Evolutionary conservation across 805 yeast genomes (phyloP), one percentile per base, ranked within the genome.

Genomic region (Wickerhamiella kurtzmanii): DNA sequence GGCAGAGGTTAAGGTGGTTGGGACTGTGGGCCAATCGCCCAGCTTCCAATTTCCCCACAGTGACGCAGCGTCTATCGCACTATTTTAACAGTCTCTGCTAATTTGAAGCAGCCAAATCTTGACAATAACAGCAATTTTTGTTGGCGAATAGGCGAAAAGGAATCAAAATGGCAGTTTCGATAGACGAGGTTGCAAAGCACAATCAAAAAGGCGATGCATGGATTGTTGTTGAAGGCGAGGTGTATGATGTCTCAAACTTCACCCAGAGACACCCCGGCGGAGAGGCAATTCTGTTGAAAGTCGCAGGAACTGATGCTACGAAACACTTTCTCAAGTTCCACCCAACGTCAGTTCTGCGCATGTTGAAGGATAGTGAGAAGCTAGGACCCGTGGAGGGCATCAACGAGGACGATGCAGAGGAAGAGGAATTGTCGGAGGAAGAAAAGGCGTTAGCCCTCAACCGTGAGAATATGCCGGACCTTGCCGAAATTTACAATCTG

Each of bases 321-420:
- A 79, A 80, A 56, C 77, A 84, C 8, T 89, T 86, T 60, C 84
- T 81, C 49, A 95, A 95, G 17, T 72, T 89, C 50, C 98, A 89
- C 63, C 92, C 97, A 0, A 75, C 80, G n/a, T 95, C 87, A 56
- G 82, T 85, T 4, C 70, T 89, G 46, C 78, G 75, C 36, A 76
- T 70, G 59, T 66, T 82, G 35, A 74, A 78, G 16, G 61, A 60
- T 22, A 76, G 76, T 22, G 79, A 79, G 58, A 78, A 77, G 55
- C 63, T 84, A 36, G 94, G 92, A 5, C 68, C 68, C 8, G 63
- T 77, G 35, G 56, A 52, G 3, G 54, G 48, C 9, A 13, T 17
- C n/a, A 49, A 40, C 32, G 57, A 62, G 35, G 66, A 60, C 41
- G 66, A 60, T 35, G 65, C 60, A 20, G 71, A 64, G 44, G 69